Conservation (phyloP, 208 protist genomes). For the Leishmania turanica region DNA sequence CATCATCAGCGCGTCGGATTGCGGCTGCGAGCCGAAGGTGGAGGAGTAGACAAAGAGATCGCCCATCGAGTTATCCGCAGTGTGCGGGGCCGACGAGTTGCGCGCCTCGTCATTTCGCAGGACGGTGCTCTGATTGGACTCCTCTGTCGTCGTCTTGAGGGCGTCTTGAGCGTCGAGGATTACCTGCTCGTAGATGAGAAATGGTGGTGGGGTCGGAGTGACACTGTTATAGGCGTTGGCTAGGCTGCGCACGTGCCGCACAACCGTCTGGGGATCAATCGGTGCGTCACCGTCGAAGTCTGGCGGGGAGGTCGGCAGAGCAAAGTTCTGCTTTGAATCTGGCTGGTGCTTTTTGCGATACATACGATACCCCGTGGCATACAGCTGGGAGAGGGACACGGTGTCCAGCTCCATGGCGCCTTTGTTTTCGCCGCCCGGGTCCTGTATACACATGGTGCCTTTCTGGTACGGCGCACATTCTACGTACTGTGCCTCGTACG, state of each 20-base stretch:
- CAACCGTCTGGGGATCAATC: slow-evolving; percentile 62
- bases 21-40: slow-evolving; percentile 30
- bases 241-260: slow-evolving; percentile 71
- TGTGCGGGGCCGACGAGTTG: slow-evolving; percentile 10
- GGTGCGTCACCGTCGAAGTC: slow-evolving; percentile 78
- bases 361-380: slow-evolving; percentile 59
- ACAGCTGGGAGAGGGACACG: slow-evolving; percentile 66
- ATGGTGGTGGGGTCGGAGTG: slow-evolving; percentile 54
- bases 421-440: slow-evolving; percentile 40
- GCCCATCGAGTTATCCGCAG: slow-evolving; percentile 24
- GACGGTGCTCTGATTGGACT: slow-evolving; percentile 26
- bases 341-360: slow-evolving; percentile 50
- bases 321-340: slow-evolving; percentile 24
- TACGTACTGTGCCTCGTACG: slow-evolving; percentile 68
- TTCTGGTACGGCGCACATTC: slow-evolving; percentile 44
- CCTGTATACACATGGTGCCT: slow-evolving; percentile 71
- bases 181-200: slow-evolving; percentile 68
- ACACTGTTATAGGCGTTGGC: slow-evolving; percentile 56
- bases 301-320: slow-evolving; percentile 58
- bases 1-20: slow-evolving; percentile 37
- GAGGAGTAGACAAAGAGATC: slow-evolving; percentile 33
- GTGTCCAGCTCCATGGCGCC: slow-evolving; percentile 41
- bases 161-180: slow-evolving; percentile 40
- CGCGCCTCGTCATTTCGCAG: slow-evolving; percentile 13
- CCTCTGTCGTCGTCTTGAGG: slow-evolving; percentile 21